These are phyloP conservation scores for Cafeteria roenbergensis DNA, from an alignment of 108 stramenopile genomes.

Conservation along the genomic window DNA sequence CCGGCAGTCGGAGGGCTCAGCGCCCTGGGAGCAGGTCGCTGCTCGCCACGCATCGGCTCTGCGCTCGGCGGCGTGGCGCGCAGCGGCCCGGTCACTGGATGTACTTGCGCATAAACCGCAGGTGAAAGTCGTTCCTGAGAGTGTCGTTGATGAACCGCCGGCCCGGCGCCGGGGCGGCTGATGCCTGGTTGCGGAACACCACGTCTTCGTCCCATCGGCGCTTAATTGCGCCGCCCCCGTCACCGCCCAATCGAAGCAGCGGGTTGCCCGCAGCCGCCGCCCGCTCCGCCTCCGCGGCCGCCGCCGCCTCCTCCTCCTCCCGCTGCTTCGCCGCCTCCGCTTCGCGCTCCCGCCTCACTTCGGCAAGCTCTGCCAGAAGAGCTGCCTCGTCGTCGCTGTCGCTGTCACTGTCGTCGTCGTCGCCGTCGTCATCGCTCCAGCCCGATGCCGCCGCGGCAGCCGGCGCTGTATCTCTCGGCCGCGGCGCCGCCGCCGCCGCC, in stretches of 20 bases:
- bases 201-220: slow-evolving; percentile 92
- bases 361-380: background rate
- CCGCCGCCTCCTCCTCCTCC: background rate
- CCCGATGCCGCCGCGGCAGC: no score
- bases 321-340: background rate
- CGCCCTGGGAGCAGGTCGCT: no score
- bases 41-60: no score
- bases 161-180: slow-evolving; percentile 63
- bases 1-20: no score
- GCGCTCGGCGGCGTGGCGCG: no score
- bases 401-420: background rate
- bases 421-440: no score
- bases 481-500: no score
- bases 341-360: background rate
- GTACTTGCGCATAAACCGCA: slow-evolving; percentile 80
- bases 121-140: slow-evolving; percentile 86
- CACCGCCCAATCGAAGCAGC: background rate
- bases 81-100: slow-evolving; percentile 38
- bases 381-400: slow-evolving; percentile 9
- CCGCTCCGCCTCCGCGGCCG: background rate
- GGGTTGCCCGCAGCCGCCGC: background rate
- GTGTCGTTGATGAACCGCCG: slow-evolving; percentile 87
- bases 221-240: slow-evolving; percentile 48
- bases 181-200: slow-evolving; percentile 86
- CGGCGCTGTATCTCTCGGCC: no score